Percentiles rank a stretch among this genome's conserved stretches.
These are phyloP conservation scores for Scortechinia acanthostroma DNA, from an alignment of 2,329 filamentous ascomycete genomes.

Conservation along the genomic window DNA sequence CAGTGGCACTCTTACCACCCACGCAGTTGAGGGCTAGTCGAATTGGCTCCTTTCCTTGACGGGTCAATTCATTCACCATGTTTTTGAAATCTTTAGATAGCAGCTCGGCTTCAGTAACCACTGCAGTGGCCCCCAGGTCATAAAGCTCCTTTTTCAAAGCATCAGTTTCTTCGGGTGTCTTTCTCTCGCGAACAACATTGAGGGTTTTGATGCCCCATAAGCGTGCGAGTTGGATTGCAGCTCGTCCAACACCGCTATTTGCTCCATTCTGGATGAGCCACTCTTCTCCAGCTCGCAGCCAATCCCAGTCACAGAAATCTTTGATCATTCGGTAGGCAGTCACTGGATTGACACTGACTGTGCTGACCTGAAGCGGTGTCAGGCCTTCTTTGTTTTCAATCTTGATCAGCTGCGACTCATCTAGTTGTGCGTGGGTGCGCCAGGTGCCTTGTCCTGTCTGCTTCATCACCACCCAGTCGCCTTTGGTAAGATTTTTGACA, in stretches of 20 bases:
- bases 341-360: constrained; percentile 85
- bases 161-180: constrained; percentile 56
- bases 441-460: constrained; percentile 82
- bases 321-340: constrained; percentile 89
- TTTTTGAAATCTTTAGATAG: constrained; percentile 52
- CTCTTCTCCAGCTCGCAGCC: constrained; percentile 56
- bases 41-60: constrained; percentile 64
- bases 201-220: constrained; percentile 87
- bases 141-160: constrained; percentile 41
- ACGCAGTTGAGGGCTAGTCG: constrained; percentile 86
- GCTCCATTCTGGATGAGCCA: constrained; percentile 98
- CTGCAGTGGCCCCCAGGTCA: constrained; percentile 46
- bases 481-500: constrained; percentile 48
- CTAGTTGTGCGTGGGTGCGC: constrained; percentile 70
- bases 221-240: constrained; percentile 79
- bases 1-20: constrained; percentile 75
- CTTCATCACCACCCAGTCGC: constrained; percentile 92
- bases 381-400: constrained; percentile 64
- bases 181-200: constrained; percentile 75
- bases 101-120: constrained; percentile 48
- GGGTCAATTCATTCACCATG: constrained; percentile 53
- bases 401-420: constrained; percentile 47
- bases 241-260: constrained; percentile 84
- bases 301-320: constrained; percentile 48
- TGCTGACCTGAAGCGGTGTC: constrained; percentile 72